Percentiles rank a stretch among this genome's conserved stretches.
phyloP scores from a whole-genome alignment of 192 early-diverging fungal species.

The Backusella liffmaniae region DNA sequence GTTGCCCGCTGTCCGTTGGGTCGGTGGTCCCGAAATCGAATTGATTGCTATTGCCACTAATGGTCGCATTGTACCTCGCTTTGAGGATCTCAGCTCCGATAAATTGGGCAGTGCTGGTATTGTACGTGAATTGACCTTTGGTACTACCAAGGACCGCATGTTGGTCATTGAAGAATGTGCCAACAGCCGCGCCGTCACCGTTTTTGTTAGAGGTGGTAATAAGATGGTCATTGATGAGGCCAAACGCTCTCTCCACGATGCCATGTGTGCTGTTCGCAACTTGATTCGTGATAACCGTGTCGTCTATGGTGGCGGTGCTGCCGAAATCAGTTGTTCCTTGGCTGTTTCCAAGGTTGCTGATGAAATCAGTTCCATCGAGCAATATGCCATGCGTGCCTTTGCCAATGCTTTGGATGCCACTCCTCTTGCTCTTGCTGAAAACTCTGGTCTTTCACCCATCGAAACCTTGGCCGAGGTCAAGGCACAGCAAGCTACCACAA shows the following conservation, averaged over 20 bases:
- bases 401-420: constrained; percentile 94
- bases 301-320: constrained; percentile 98
- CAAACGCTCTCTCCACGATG: constrained; percentile 95
- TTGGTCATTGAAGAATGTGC: constrained; percentile 98
- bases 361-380: constrained; percentile 66
- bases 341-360: constrained; percentile 92
- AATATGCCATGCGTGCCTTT: constrained; percentile 99
- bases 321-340: constrained; percentile 96
- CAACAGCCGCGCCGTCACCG: constrained; percentile 53
- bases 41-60: constrained; percentile 99
- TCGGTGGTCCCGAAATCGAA: constrained; percentile 99
- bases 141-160: constrained; percentile 99
- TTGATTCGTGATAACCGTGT: constrained; percentile 96
- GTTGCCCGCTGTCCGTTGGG: constrained; percentile 98
- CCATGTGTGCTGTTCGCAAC: constrained; percentile 99
- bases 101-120: constrained; percentile 95
- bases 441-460: constrained; percentile 95
- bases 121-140: constrained; percentile 94
- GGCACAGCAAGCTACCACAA: constrained; percentile 86
- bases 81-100: constrained; percentile 84
- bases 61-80: constrained; percentile 98
- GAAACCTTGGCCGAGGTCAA: constrained; percentile 96
- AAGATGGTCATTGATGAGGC: constrained; percentile 99
- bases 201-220: constrained; percentile 95
- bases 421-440: constrained; percentile 77